Percentiles rank a stretch among this genome's conserved stretches.
Evolutionary conservation across 2,329 filamentous ascomycete genomes (phyloP).

Genomic region (Ilyonectria sp.): DNA sequence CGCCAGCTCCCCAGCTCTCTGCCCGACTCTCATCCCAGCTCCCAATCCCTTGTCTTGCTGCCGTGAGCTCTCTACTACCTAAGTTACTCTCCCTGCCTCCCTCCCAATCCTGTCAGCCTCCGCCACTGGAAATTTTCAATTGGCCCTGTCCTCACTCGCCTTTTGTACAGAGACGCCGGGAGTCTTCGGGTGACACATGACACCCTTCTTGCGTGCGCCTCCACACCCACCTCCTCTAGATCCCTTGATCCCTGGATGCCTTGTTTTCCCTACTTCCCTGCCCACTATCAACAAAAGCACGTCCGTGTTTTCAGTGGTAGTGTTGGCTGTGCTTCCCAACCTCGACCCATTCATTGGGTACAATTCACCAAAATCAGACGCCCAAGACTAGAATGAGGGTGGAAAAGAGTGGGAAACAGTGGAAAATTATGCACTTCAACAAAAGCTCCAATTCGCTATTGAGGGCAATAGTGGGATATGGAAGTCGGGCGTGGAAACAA

Average conservation of each 20-base stretch:
- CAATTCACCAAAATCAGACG: constrained; percentile 20
- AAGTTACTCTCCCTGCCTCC: not conserved
- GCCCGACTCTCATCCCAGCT: not conserved
- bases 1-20: not conserved
- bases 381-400: not conserved
- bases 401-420: no score
- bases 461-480: constrained; percentile 19
- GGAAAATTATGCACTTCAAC: not conserved
- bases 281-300: constrained; percentile 18
- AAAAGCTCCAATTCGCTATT: constrained; percentile 22
- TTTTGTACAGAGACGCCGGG: constrained; percentile 24
- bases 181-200: constrained; percentile 39
- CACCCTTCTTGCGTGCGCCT: constrained; percentile 31
- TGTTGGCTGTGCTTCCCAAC: constrained; percentile 25
- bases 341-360: constrained; percentile 30
- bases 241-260: constrained; percentile 32
- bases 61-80: not conserved
- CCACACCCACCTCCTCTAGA: constrained; percentile 16
- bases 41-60: constrained; percentile 1
- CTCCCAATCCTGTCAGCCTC: constrained; percentile 6
- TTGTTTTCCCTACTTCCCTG: constrained; percentile 6
- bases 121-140: constrained; percentile 7
- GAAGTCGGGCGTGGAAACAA: constrained; percentile 31
- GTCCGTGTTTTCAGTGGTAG: constrained; percentile 3
- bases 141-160: not conserved